A percentile compares a stretch with the other conserved stretches of the same genome.
These are phyloP conservation scores for Quambalaria eucalypti DNA, from an alignment of 1,284 basidiomycete species.

Conservation along the genomic window DNA sequence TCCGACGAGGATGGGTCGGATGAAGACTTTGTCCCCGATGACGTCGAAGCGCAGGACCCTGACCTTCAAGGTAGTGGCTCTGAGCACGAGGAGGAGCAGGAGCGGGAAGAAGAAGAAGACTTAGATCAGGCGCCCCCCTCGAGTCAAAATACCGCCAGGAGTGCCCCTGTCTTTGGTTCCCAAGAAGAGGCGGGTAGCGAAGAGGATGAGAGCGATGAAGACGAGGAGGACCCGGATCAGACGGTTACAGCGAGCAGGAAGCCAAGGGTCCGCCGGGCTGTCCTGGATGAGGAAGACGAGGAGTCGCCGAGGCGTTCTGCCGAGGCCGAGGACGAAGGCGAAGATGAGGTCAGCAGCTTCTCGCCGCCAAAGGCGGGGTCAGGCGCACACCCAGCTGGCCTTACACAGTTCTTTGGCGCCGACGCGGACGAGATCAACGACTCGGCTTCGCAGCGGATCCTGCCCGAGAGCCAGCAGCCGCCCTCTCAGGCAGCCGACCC, in stretches of 20 bases:
- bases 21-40: constrained; percentile 4
- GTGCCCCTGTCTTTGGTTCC: background rate
- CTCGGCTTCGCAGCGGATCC: no score
- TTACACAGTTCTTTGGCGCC: constrained; percentile 7
- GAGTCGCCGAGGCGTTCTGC: no score
- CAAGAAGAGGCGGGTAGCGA: background rate
- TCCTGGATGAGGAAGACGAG: constrained; percentile 15
- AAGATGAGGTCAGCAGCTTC: background rate
- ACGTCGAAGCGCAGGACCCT: background rate
- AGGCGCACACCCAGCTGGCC: background rate
- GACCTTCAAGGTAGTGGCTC: constrained; percentile 4
- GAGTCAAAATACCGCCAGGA: constrained; percentile 11
- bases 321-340: background rate
- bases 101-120: constrained; percentile 3
- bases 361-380: background rate
- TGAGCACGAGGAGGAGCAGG: constrained; percentile 4
- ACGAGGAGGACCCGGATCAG: constrained; percentile 5
- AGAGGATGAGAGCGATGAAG: constrained; percentile 29
- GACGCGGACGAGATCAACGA: no score
- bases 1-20: constrained; percentile 5
- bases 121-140: constrained; percentile 4
- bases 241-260: background rate
- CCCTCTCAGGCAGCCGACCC: background rate
- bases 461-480: background rate
- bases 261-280: background rate